Base-by-base conservation (phyloP, 225 moss, liverwort and hornwort species). In the Sphagnum contortum region DNA sequence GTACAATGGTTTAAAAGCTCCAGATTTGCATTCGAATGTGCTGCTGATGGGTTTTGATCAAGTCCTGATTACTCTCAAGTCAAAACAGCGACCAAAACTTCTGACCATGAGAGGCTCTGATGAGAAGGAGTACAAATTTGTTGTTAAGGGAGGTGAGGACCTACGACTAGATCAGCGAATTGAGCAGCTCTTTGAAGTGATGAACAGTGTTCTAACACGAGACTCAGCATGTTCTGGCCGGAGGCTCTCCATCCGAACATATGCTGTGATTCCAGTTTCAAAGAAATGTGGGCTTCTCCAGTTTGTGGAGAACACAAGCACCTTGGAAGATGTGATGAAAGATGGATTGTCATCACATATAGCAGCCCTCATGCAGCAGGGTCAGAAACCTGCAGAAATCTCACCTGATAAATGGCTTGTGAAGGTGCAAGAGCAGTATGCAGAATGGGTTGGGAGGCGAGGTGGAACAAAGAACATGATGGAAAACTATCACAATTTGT, bases 61-160 rank as follows among this genome's bases (percentile, higher is more conserved):
- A 73, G 82, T 80, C 51, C 73, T 94, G 48, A 57, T 89, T 47
- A 83, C 81, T 56, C 69, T 94, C 9, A 84, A 71, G 62, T 94
- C 94, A 12, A 94, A 94, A 69, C 94, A 94, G 59, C 77, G 87
- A 50, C 94, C 94, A 8, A 94, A 94, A 73, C 75, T 94, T 60
- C 52, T 94, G 49, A 88, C 89, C 8, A 89, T 94, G 91, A 86
- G 94, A 71, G 94, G 94, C n/a, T 91, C 91, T 12, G 87, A 94
- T 44, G 94, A 94, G 57, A 80, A 81, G 49, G 91, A 94, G 47
- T 94, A 91, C 65, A 91, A 94, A 64, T 94, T 94, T 65, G 83
- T 94, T n/a, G 89, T 91, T 11, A 94, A 94, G 76, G 91, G 94
- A 66, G 94, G 94, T 55, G 94, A 94, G 63, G 94, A 94, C 73